phyloP scores from a whole-genome alignment of 2,329 filamentous ascomycete species.

The Epichloe coenophiala region DNA sequence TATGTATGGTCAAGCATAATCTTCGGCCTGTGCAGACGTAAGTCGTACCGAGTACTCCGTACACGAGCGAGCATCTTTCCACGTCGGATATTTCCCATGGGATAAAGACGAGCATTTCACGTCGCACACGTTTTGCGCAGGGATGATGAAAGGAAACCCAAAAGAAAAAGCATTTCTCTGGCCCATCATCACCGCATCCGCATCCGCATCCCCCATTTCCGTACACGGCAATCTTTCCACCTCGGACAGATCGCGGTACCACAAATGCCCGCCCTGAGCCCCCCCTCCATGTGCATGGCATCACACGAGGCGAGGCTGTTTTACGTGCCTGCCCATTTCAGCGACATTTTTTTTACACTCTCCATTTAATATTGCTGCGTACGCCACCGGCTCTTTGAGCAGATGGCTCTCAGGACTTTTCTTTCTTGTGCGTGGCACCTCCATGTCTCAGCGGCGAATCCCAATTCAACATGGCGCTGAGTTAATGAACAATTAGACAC shows the following conservation, averaged over 20 bases:
- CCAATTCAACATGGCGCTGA: neutral
- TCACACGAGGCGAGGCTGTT: neutral
- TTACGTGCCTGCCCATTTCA: neutral
- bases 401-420: no score
- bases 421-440: no score
- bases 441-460: no score
- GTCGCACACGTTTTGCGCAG: no score
- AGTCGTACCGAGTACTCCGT: neutral
- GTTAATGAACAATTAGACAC: neutral
- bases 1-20: slow-evolving; percentile 1
- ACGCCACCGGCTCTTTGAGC: no score
- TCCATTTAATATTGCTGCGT: no score
- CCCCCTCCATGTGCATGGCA: neutral
- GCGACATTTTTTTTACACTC: neutral
- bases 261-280: neutral
- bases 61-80: neutral
- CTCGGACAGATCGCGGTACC: neutral
- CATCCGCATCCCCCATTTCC: no score
- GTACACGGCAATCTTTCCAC: neutral
- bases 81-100: neutral
- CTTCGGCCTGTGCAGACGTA: neutral
- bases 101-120: no score
- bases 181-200: no score
- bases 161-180: no score
- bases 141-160: no score